phyloP scores from a whole-genome alignment of 2,329 filamentous ascomycete species.

The Lachnellula hyalina region DNA sequence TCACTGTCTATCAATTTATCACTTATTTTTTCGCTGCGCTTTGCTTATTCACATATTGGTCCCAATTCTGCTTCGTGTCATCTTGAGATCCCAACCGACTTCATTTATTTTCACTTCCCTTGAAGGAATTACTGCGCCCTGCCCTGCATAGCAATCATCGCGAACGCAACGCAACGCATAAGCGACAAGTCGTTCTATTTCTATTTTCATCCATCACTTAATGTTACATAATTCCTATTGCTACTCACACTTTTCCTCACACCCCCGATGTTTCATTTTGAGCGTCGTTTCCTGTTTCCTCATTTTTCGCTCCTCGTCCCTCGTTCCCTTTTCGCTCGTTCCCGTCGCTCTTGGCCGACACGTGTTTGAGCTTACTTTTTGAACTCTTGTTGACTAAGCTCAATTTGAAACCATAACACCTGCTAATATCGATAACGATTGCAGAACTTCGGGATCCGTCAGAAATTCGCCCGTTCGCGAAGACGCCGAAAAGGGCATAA shows the following conservation, averaged over 20 bases:
- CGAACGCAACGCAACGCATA: constrained; percentile 16
- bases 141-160: constrained; percentile 17
- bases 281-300: not conserved
- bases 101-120: constrained; percentile 7
- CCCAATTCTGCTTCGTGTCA: constrained; percentile 3
- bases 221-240: constrained; percentile 7
- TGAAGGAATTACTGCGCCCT: constrained; percentile 12
- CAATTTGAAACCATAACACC: constrained; percentile 15
- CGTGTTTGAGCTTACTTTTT: constrained; percentile 17
- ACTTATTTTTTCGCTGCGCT: not conserved
- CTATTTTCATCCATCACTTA: constrained; percentile 7
- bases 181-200: constrained; percentile 16
- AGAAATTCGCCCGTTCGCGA: constrained; percentile 13
- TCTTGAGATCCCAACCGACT: constrained; percentile 3
- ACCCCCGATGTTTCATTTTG: constrained; percentile 6
- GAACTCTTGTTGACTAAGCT: constrained; percentile 16
- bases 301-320: not conserved
- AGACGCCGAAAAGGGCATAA: constrained; percentile 21
- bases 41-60: not conserved
- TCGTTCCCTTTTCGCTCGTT: constrained; percentile 1
- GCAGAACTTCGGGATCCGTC: constrained; percentile 14
- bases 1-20: not conserved
- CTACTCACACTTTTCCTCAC: constrained; percentile 2
- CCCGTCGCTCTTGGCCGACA: constrained; percentile 8
- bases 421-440: constrained; percentile 1